Evolutionary conservation across 805 yeast species (phyloP).

Genomic region (Spathaspora girioi): DNA sequence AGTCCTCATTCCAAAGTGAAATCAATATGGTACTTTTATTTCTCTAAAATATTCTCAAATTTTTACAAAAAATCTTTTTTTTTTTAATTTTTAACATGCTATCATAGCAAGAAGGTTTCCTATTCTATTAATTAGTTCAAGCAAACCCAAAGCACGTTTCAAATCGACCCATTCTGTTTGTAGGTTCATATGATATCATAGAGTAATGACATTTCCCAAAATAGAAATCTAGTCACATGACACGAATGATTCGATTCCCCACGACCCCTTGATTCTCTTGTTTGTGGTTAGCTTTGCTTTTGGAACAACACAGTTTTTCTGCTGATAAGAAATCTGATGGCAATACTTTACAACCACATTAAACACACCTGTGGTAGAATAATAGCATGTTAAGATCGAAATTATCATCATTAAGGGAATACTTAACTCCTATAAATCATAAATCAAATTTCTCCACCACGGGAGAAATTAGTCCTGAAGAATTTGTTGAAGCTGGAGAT

Average conservation of each 20-base stretch:
- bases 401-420: slow-evolving; percentile 82
- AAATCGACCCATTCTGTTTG: neutral
- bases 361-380: neutral
- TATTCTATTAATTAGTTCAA: too few relatives aligned
- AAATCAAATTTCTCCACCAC: slow-evolving; percentile 80
- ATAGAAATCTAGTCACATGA: neutral
- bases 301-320: neutral
- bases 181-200: neutral
- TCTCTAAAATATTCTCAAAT: neutral
- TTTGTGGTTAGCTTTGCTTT: neutral
- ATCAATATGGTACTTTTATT: too few relatives aligned
- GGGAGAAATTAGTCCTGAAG: slow-evolving; percentile 95
- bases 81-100: too few relatives aligned
- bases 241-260: neutral
- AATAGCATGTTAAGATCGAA: slow-evolving; percentile 52
- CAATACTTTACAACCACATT: neutral
- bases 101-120: neutral
- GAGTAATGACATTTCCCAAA: neutral
- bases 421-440: slow-evolving; percentile 85
- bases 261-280: neutral
- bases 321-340: neutral
- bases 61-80: too few relatives aligned
- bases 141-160: neutral
- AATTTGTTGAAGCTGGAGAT: slow-evolving; percentile 92
- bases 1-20: neutral